These are phyloP conservation scores for Pterocarpus santalinus DNA, from an alignment of 306 rosid genomes.

Conservation along the genomic window DNA sequence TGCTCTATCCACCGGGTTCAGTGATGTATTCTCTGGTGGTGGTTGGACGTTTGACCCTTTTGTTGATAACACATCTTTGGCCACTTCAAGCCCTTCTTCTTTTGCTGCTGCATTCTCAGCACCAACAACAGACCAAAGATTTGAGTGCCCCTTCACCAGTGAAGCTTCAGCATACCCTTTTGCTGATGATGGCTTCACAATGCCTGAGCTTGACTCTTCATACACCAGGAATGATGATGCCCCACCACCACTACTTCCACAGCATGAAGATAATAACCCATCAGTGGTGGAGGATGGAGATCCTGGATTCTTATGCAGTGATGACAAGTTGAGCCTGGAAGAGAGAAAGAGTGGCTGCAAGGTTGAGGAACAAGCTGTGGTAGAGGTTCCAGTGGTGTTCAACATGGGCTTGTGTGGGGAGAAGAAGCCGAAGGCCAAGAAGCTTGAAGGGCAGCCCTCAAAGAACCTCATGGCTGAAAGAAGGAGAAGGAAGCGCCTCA, in stretches of 20 bases:
- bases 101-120: slow-evolving; percentile 54
- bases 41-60: slow-evolving; percentile 62
- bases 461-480: slow-evolving; percentile 84
- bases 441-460: slow-evolving; percentile 71
- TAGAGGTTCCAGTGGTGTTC: slow-evolving; percentile 54
- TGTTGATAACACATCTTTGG: slow-evolving; percentile 62
- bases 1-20: slow-evolving; percentile 54
- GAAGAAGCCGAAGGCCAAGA: slow-evolving; percentile 58
- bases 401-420: slow-evolving; percentile 59
- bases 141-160: slow-evolving; percentile 53
- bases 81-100: slow-evolving; percentile 33
- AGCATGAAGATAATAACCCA: background rate
- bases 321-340: slow-evolving; percentile 50
- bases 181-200: slow-evolving; percentile 56
- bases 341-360: slow-evolving; percentile 58
- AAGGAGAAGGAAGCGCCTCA: slow-evolving; percentile 71
- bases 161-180: slow-evolving; percentile 50
- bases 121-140: slow-evolving; percentile 50
- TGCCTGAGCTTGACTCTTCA: slow-evolving; percentile 61
- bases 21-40: slow-evolving; percentile 49
- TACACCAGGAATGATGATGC: slow-evolving; percentile 49
- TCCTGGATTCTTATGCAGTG: slow-evolving; percentile 54
- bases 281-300: slow-evolving; percentile 57
- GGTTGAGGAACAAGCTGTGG: slow-evolving; percentile 61
- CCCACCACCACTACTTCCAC: slow-evolving; percentile 46